A percentile compares a stretch with the other conserved stretches of the same genome.
phyloP scores from a whole-genome alignment of 2,329 filamentous ascomycete genomes.

The Cercospora zeae-maydis region DNA sequence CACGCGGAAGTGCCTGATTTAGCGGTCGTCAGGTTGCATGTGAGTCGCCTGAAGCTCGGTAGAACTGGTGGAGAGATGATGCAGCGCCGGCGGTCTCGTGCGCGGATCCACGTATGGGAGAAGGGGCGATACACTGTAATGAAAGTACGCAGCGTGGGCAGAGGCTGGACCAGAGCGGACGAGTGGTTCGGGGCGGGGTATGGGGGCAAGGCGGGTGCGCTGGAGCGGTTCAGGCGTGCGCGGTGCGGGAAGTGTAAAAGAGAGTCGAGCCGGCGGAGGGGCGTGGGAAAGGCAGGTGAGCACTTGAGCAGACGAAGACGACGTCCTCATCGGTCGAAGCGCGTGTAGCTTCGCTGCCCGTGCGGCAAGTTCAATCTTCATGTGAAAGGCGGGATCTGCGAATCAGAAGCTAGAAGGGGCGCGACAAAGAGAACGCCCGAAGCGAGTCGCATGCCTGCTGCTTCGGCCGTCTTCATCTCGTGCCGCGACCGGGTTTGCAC shows the following conservation, averaged over 20 bases:
- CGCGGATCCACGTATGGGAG: slow-evolving; percentile 2
- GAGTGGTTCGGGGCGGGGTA: not conserved
- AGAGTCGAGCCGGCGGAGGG: not conserved
- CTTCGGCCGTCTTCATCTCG: not conserved
- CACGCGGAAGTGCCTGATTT: slow-evolving; percentile 5
- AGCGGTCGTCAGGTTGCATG: slow-evolving; percentile 18
- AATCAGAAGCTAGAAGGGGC: not conserved
- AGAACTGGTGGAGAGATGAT: slow-evolving; percentile 5
- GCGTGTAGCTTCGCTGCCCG: slow-evolving; percentile 6
- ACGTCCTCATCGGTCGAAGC: slow-evolving; percentile 12
- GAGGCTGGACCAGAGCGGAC: not conserved
- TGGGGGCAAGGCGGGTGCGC: not conserved
- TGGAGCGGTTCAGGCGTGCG: not conserved
- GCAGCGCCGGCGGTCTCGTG: slow-evolving; percentile 1
- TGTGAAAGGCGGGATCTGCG: slow-evolving; percentile 12
- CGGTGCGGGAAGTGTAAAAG: not conserved
- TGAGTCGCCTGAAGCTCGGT: slow-evolving; percentile 18
- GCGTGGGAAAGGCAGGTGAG: slow-evolving; percentile 6
- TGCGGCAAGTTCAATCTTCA: slow-evolving; percentile 7
- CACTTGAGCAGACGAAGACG: too few species aligned
- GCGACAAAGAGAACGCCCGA: not conserved
- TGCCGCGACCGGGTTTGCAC: not conserved
- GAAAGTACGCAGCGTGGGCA: not conserved
- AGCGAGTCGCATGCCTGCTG: not conserved
- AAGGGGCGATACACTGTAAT: not conserved